These are phyloP conservation scores for Lavandula angustifolia DNA, from an alignment of 257 asterid genomes.

Conservation along the genomic window DNA sequence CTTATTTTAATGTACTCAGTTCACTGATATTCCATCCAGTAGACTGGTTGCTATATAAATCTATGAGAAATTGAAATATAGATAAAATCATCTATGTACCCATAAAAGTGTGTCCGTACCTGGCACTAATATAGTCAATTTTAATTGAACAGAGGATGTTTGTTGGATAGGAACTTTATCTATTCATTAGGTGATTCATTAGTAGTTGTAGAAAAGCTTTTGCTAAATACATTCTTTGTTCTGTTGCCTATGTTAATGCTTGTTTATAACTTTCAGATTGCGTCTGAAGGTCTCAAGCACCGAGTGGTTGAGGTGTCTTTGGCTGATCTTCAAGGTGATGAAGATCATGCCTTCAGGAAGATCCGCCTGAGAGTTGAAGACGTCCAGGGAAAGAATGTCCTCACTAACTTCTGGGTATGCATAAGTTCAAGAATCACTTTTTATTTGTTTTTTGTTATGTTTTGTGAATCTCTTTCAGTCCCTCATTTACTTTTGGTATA, in stretches of 20 bases:
- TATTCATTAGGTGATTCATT: background rate
- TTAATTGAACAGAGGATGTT: no score
- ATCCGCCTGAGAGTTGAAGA: conserved; percentile 86
- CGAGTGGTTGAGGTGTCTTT: conserved; percentile 81
- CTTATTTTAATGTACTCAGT: no score
- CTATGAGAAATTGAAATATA: no score
- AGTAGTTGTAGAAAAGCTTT: background rate
- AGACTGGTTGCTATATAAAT: no score
- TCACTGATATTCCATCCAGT: no score
- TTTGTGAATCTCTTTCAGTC: no score
- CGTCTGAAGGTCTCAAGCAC: conserved; percentile 91
- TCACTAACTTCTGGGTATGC: conserved; percentile 76
- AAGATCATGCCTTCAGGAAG: conserved; percentile 83
- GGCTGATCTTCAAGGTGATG: conserved; percentile 87
- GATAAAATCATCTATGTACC: no score
- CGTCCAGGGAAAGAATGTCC: conserved; percentile 81
- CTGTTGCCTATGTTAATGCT: background rate
- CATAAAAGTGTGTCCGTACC: no score
- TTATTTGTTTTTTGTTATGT: background rate
- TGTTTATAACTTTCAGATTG: conserved; percentile 51
- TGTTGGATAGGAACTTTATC: no score
- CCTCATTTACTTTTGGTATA: background rate
- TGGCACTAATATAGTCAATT: no score
- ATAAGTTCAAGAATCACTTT: background rate
- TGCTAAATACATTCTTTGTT: background rate